Evolutionary conservation across 208 protist species (phyloP).

Genomic region (Wallacemonas sp.): DNA sequence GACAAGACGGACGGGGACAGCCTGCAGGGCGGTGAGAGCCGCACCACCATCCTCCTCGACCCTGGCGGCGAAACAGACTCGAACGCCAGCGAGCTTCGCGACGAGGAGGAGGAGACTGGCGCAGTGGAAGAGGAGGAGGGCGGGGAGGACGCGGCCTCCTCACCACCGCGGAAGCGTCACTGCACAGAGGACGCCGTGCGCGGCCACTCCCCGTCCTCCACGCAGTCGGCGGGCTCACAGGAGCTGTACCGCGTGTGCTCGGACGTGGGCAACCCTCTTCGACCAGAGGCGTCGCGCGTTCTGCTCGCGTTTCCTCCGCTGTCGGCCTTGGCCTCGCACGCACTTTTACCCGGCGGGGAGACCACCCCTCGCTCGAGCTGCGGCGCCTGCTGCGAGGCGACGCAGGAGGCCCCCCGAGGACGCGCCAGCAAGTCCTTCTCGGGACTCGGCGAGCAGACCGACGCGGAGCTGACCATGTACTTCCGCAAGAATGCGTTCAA

Average conservation of each 20-base stretch:
- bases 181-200: not conserved
- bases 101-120: not conserved
- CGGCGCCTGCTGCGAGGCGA: not conserved
- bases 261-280: conserved; percentile 8
- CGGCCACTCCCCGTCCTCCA: not conserved
- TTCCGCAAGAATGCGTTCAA: conserved; percentile 87
- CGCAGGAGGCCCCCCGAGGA: not conserved
- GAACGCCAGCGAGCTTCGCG: not conserved
- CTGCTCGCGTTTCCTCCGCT: not conserved
- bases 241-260: conserved; percentile 7
- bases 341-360: not conserved
- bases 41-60: conserved; percentile 6
- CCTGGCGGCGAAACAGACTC: not conserved
- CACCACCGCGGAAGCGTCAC: not conserved
- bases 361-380: not conserved
- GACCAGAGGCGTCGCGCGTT: conserved; percentile 3
- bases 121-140: conserved; percentile 23
- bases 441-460: conserved; percentile 56
- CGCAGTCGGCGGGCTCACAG: not conserved
- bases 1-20: not conserved
- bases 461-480: conserved; percentile 56
- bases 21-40: not conserved
- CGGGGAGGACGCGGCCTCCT: not conserved
- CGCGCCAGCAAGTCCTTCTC: conserved; percentile 29
- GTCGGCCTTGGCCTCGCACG: not conserved